Conservation (phyloP, 2,329 filamentous ascomycete genomes). For the Aspergillus tamarii region DNA sequence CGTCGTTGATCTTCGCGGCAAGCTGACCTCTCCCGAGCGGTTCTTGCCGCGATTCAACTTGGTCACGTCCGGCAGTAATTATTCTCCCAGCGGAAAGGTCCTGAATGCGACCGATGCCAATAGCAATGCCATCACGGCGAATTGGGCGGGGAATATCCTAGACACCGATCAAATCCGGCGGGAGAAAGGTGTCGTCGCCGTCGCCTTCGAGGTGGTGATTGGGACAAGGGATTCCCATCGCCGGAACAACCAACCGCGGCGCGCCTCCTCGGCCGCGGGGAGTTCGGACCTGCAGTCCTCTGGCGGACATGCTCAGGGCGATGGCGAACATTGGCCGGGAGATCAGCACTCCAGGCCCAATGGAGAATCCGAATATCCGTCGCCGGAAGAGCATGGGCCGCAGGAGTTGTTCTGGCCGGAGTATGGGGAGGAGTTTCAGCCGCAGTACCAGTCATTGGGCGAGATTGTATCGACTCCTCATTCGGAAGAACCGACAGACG, state of each 20-base stretch:
- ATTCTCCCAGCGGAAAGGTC: constrained; percentile 46
- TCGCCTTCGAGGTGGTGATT: constrained; percentile 82
- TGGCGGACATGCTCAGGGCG: constrained; percentile 15
- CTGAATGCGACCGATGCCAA: constrained; percentile 36
- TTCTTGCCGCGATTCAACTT: constrained; percentile 60
- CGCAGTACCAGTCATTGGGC: constrained; percentile 27
- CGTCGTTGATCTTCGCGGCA: constrained; percentile 87
- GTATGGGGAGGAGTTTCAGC: constrained; percentile 27
- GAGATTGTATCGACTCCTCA: constrained; percentile 45
- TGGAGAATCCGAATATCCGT: constrained; percentile 24
- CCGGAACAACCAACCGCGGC: constrained; percentile 48
- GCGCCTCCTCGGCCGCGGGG: constrained; percentile 31
- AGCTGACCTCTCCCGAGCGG: constrained; percentile 74
- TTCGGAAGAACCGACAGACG: constrained; percentile 68
- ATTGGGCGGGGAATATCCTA: constrained; percentile 67
- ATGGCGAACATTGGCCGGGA: constrained; percentile 33
- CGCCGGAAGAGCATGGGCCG: constrained; percentile 31
- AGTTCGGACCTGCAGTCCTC: constrained; percentile 33
- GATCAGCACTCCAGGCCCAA: constrained; percentile 27
- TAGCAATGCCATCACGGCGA: constrained; percentile 41
- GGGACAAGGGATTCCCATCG: constrained; percentile 78
- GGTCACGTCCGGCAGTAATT: constrained; percentile 49
- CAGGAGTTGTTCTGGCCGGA: constrained; percentile 33
- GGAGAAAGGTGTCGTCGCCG: constrained; percentile 88
- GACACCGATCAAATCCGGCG: constrained; percentile 85